Evolutionary conservation across 2,329 filamentous ascomycete genomes (phyloP), one percentile per base, ranked within the genome.

Genomic region (Alternaria infectoria): DNA sequence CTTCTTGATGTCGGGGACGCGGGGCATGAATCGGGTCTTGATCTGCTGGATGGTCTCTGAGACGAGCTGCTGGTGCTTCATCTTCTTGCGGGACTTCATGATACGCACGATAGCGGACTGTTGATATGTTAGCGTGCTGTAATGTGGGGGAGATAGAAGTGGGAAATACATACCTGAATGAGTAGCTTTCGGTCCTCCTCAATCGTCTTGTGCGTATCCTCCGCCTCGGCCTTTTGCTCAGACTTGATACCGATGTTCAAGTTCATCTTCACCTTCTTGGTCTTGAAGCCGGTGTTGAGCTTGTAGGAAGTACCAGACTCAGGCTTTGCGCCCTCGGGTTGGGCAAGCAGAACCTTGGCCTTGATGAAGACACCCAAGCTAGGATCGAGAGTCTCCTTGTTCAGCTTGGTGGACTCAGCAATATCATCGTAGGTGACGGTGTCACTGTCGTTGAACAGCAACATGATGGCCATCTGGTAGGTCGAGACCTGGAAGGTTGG

Each of bases 11-110:
- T 99, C 96, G 15, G 89, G 86, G 28, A 99, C 88, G 83, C 97
- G 97, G 44, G 96, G 96, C 61, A 93, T 90, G 81, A 99, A 99
- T 44, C 96, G 92, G 45, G 89, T 90, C 79, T 92, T 93, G 80
- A 99, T 97, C 81, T 98, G 96, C 76, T 90, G 91, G 80, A 99
- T 98, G 23, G 94, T 96, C 83, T 99, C 96, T 77, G 93, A 91
- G 58, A 99, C 93, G 12, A 99, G 90, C 77, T 96, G 91, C 65
- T 91, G 90, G 83, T 99, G 95, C 88, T 97, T 98, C 93, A 98
- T 96, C 84, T 91, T 93, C 89, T 99, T 98, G 65, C 96, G 91
- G 4, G 95, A 96, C 85, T 99, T 99, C 96, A 99, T 99, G 84
- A 99, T 97, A 76, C 96, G 93, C 61, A 99, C 96, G 80, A 99